phyloP scores from a whole-genome alignment of 805 yeast genomes.

The Komagataella pastoris region DNA sequence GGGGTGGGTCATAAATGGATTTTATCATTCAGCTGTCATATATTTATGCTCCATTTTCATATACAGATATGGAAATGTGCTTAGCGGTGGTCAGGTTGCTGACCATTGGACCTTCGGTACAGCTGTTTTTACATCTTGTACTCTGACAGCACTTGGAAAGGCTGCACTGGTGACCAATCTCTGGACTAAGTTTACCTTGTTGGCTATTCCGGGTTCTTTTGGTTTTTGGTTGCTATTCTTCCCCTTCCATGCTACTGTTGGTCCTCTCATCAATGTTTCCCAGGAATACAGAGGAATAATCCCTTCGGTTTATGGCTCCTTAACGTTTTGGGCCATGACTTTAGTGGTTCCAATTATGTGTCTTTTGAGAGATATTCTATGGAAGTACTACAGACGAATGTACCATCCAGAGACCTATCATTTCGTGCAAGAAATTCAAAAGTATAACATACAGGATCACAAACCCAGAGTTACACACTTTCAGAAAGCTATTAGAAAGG shows the following conservation, averaged over 20 bases:
- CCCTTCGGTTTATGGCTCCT: slow-evolving; percentile 61
- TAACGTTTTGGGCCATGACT: slow-evolving; percentile 72
- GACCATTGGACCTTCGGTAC: slow-evolving; percentile 97
- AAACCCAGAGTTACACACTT: slow-evolving; percentile 95
- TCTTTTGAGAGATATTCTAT: slow-evolving; percentile 72
- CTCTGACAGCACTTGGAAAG: slow-evolving; percentile 82
- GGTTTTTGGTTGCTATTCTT: slow-evolving; percentile 71
- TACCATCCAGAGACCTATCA: slow-evolving; percentile 89
- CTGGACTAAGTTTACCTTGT: slow-evolving; percentile 88
- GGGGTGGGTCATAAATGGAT: slow-evolving; percentile 96
- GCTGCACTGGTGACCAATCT: slow-evolving; percentile 85
- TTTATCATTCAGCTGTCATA: slow-evolving; percentile 81
- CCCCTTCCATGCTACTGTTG: slow-evolving; percentile 78
- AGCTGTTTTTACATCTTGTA: slow-evolving; percentile 75
- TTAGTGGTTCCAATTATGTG: slow-evolving; percentile 70
- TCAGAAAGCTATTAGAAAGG: slow-evolving; percentile 93
- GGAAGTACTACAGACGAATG: slow-evolving; percentile 92
- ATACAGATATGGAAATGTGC: slow-evolving; percentile 52
- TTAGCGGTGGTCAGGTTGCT: slow-evolving; percentile 55
- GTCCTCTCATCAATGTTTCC: slow-evolving; percentile 75
- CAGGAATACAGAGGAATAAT: slow-evolving; percentile 75
- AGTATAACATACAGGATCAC: slow-evolving; percentile 83
- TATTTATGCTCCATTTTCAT: slow-evolving; percentile 62
- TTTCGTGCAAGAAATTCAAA: slow-evolving; percentile 92
- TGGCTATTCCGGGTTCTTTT: slow-evolving; percentile 94